Evolutionary conservation across 441 rosid genomes (phyloP).

Genomic region (Corymbia citriodora): DNA sequence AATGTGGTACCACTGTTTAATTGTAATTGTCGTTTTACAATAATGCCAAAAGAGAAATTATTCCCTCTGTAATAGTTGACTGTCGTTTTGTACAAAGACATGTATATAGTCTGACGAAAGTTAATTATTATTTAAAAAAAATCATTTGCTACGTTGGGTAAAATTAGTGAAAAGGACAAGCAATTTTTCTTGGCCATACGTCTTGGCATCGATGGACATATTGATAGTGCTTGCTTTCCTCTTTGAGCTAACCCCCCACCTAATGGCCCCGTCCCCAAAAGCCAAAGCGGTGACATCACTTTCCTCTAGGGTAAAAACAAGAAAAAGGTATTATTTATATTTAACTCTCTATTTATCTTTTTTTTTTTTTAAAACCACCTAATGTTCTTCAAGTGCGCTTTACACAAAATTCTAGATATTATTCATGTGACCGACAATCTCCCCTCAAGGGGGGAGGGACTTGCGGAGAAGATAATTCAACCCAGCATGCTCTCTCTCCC

Average conservation of each 20-base stretch:
- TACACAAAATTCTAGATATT: background rate
- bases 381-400: background rate
- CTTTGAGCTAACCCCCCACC: background rate
- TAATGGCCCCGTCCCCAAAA: background rate
- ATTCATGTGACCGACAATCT: background rate
- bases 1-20: background rate
- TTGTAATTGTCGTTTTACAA: background rate
- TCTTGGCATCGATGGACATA: background rate
- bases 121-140: background rate
- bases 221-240: background rate
- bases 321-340: background rate
- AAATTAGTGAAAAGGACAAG: background rate
- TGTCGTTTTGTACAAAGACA: background rate
- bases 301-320: background rate
- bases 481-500: background rate
- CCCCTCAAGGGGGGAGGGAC: background rate
- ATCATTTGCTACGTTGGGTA: background rate
- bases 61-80: no score
- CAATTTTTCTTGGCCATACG: background rate
- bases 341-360: background rate
- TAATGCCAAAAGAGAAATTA: no score
- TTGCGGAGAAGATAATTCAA: background rate
- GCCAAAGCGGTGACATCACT: background rate
- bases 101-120: background rate
- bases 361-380: no score